Percentiles rank a stretch among this genome's conserved stretches.
Conservation (phyloP, 352 stramenopile genomes). For the Globisporangium ultimum region DNA sequence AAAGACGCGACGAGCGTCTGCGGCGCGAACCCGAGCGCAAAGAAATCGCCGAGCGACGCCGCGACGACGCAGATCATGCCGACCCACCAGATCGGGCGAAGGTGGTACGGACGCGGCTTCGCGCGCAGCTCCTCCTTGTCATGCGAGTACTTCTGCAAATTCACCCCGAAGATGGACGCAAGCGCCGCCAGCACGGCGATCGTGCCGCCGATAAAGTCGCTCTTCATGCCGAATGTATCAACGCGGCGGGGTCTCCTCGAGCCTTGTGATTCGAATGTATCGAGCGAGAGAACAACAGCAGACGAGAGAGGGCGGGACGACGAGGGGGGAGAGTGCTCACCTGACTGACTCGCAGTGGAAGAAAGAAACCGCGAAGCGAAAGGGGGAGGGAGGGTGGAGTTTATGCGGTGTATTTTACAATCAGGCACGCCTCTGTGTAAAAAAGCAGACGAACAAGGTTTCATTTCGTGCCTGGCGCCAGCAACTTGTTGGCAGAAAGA, state of each 20-base stretch:
- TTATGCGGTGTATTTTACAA: neutral
- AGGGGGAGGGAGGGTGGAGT: neutral
- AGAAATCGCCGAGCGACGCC: conserved; percentile 82
- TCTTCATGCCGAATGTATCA: conserved; percentile 40
- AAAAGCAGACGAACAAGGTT: neutral
- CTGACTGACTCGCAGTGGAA: neutral
- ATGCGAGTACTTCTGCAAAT: conserved; percentile 90
- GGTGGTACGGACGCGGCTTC: conserved; percentile 71
- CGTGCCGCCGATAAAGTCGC: conserved; percentile 69
- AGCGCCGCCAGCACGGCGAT: conserved; percentile 76
- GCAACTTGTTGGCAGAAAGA: neutral
- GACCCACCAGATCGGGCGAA: conserved; percentile 86
- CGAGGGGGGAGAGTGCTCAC: neutral
- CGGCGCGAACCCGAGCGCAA: conserved; percentile 82
- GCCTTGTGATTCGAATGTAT: neutral
- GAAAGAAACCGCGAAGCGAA: neutral
- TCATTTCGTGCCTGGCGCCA: neutral
- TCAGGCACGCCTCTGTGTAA: neutral
- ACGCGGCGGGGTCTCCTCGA: neutral
- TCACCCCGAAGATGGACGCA: conserved; percentile 88
- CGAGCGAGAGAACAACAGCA: neutral
- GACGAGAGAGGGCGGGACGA: conserved; percentile 1
- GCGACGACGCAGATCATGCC: conserved; percentile 84
- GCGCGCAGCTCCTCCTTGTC: conserved; percentile 76
- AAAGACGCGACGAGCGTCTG: conserved; percentile 85